Base-by-base conservation (phyloP, 1,139 yeast genomes). In the Scheffersomyces titani region DNA sequence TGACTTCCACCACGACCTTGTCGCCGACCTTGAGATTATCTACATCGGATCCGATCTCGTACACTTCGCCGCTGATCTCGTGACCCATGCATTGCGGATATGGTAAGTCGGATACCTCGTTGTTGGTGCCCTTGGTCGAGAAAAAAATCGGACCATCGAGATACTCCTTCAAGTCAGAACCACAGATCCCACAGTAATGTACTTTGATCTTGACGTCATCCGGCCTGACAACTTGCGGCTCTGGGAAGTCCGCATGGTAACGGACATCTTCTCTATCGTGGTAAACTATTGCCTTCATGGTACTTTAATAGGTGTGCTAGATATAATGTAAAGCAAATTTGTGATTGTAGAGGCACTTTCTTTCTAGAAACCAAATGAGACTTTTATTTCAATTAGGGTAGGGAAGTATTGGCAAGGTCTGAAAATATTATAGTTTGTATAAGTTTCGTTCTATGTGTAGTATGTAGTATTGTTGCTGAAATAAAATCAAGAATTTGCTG, bases 171-270 rank as follows among this genome's bases (percentile, higher is more conserved):
- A 85, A 66, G 65, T 85, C 89, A 0, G 85, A 74, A 22, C 89
- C 88, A 67, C 89, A 83, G 51, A 83, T 84, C 30, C 89, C 89
- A 63, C 87, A 82, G 70, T 74, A 84, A 5, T 80, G 76, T 6
- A 85, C 74, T 59, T 79, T 81, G 30, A 85, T 64, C 51, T 83
- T 76, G 19, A 85, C 83, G 58, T 85, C 87, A 54, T 77, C 77
- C 1, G 80, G 77, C 48, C 74, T 73, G 1, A 63, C 61, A 44
- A 83, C 70, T 44, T 66, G 62, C 3, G 90, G 89, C 55, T 75
- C 80, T n/a, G 77, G 71, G 47, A 81, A 70, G 44, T 71, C 69
- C 1, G 72, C 70, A 3, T 80, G 76, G 63, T 74, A 84, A 53
- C 80, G 72, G 44, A 86, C 67, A 61, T 83, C 82, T 55, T 78